Base-by-base conservation (phyloP, 495 filamentous ascomycete species). In the Penicillium alfredii region DNA sequence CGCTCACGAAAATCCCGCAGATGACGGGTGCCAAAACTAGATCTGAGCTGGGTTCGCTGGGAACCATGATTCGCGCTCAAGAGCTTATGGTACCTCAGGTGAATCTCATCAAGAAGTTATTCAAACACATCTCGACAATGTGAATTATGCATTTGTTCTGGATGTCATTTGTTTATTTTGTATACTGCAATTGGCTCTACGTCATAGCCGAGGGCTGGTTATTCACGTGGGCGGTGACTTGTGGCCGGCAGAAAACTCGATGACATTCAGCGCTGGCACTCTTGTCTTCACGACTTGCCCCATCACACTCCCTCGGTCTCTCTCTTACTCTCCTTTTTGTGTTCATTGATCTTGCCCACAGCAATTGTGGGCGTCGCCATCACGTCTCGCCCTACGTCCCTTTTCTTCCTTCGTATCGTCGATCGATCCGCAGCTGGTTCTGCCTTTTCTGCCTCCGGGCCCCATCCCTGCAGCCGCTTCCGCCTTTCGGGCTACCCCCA, bases 361-460 rank as follows among this genome's bases (percentile, higher is more conserved):
- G 25, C n/a, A 3, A 2, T 29, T 29, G 49, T 63, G 63, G 63
- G 47, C 56, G 31, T 51, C 62, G 51, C 37, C 55, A 73, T 54
- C 44, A 69, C 61, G 60, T 63, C 58, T 54, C 44, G 49, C 50
- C 30, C 30, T 32, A 41, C 42, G 24, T 45, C 58, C 45, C 38
- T 55, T 27, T 35, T 64, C 37, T 53, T 62, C 42, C 43, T 53
- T 51, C 40, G 49, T 42, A 47, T 54, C 55, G 51, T 64, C 46
- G 51, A 56, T 43, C 61, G 51, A 49, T 56, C 60, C 53, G 69
- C 70, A 72, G 69, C 71, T 65, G 66, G 70, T 59, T 45, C 71
- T 72, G 66, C 71, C 46, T 59, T 68, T 54, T 34, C 49, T n/a
- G n/a, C n/a, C n/a, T n/a, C n/a, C 48, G 45, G 46, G 43, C 48